Conservation (phyloP, 1,284 basidiomycete species). For the Irpex sp. region DNA sequence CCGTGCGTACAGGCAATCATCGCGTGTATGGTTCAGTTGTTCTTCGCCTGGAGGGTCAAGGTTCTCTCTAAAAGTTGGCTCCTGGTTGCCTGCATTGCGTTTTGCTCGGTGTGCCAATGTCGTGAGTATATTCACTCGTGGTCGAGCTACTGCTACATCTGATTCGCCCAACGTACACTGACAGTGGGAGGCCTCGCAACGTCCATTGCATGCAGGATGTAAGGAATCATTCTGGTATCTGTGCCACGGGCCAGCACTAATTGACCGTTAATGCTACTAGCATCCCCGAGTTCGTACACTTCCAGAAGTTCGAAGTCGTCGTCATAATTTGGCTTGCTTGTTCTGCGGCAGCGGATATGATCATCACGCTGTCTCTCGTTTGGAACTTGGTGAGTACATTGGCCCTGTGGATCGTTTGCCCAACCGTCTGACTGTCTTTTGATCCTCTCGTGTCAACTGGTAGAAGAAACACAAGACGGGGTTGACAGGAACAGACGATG, state of each 20-base stretch:
- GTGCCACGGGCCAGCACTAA: neutral
- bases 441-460: neutral
- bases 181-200: slow-evolving; percentile 7
- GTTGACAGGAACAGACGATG: slow-evolving; percentile 3
- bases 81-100: slow-evolving; percentile 1
- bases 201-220: slow-evolving; percentile 2
- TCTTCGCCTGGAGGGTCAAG: slow-evolving; percentile 8
- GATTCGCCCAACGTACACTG: neutral
- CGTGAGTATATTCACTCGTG: slow-evolving; percentile 1
- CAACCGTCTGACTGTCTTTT: neutral
- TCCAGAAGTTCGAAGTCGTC: slow-evolving; percentile 3
- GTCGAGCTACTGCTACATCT: neutral
- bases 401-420: neutral
- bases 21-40: slow-evolving; percentile 6
- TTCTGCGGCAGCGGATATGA: slow-evolving; percentile 3
- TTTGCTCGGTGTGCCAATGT: neutral
- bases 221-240: neutral
- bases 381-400: slow-evolving; percentile 3
- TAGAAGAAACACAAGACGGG: slow-evolving; percentile 4
- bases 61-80: slow-evolving; percentile 4
- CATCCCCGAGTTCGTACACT: neutral
- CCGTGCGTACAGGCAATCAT: slow-evolving; percentile 4
- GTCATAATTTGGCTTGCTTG: slow-evolving; percentile 6
- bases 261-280: neutral
- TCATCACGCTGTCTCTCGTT: slow-evolving; percentile 4